Conservation (phyloP, 2,329 filamentous ascomycete genomes). For the Didymella pinodella region DNA sequence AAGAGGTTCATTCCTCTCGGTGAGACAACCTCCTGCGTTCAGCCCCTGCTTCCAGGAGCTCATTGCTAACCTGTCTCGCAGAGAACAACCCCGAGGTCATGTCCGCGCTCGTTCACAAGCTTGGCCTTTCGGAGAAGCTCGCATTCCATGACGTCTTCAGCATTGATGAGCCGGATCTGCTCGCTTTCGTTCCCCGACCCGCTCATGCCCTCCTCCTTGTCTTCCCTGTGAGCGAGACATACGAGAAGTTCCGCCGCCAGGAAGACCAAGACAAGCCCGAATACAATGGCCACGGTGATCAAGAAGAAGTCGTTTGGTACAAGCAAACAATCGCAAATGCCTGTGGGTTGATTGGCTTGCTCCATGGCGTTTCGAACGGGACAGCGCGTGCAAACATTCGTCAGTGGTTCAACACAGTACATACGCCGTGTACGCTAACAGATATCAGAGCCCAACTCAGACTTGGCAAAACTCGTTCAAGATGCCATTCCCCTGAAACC, state of each 20-base stretch:
- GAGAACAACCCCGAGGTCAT: slow-evolving; percentile 91
- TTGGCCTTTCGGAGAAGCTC: slow-evolving; percentile 81
- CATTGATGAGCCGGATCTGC: slow-evolving; percentile 82
- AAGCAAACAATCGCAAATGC: slow-evolving; percentile 95
- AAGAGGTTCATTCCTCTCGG: slow-evolving; percentile 52
- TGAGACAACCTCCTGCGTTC: slow-evolving; percentile 24
- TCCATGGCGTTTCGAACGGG: slow-evolving; percentile 87
- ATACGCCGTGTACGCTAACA: slow-evolving; percentile 24
- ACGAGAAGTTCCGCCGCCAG: slow-evolving; percentile 76
- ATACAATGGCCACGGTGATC: slow-evolving; percentile 72
- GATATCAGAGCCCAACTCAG: slow-evolving; percentile 57
- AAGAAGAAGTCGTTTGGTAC: slow-evolving; percentile 89
- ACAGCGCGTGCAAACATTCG: slow-evolving; percentile 61
- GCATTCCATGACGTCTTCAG: slow-evolving; percentile 91
- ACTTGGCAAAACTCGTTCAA: slow-evolving; percentile 70
- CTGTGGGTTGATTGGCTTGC: slow-evolving; percentile 87
- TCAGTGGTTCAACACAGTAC: slow-evolving; percentile 23
- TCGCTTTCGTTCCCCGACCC: slow-evolving; percentile 87
- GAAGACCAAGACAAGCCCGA: slow-evolving; percentile 72
- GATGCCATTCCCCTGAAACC: slow-evolving; percentile 76
- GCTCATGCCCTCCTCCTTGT: slow-evolving; percentile 89
- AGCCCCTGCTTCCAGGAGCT: neutral
- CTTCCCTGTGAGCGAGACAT: slow-evolving; percentile 81
- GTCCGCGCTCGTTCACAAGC: slow-evolving; percentile 81
- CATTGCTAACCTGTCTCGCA: slow-evolving; percentile 30